Base-by-base conservation (phyloP, 179 eudicot species). In the Beta lomatogona region DNA sequence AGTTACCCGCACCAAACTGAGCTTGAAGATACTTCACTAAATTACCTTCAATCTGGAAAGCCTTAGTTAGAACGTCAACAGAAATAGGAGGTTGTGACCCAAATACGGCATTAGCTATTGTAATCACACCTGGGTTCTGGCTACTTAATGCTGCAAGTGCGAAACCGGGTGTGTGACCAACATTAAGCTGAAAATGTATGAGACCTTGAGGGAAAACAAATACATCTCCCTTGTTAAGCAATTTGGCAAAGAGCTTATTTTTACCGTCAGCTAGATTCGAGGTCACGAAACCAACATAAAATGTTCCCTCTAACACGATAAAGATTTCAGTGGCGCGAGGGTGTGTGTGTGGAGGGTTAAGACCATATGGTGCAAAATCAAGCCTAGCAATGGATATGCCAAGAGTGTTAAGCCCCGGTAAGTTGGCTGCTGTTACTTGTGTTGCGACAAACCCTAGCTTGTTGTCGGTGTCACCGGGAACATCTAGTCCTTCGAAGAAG, bases 331-430 rank as follows among this genome's bases (percentile, higher is more conserved):
- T 74, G 31, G 77, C 77, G 3, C 77, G 77, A 57, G 77, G 77
- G 50, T 74, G 77, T 16, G 77, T 74, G 52, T 74, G 77, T 2
- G 77, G 77, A 6, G 77, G 77, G 14, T 74, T 74, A 16, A 74
- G 77, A 8, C 77, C 77, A 55, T 74, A 74, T 28, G 77, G 77
- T 31, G 77, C 77, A 57, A 74, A 74, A 36, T 74, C 77, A 74
- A 74, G 77, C 28, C 77, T 55, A 74, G 77, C 65, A 57, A 74
- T 18, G 16, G 77, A 57, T 57, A 74, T 74, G 9, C 77, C 77
- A 2, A 74, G 65, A 13, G 77, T 74, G 65, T 74, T 74, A 2
- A 74, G 77, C 0, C 77, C 77, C 0, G 50, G 50, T 74, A 74
- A 36, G 13, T 74, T 74, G 4, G 64, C 6, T 57, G 77, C 77